Percentiles rank a stretch among this genome's conserved stretches.
Conservation (phyloP, 2,329 filamentous ascomycete genomes). For the Botrytis porri region DNA sequence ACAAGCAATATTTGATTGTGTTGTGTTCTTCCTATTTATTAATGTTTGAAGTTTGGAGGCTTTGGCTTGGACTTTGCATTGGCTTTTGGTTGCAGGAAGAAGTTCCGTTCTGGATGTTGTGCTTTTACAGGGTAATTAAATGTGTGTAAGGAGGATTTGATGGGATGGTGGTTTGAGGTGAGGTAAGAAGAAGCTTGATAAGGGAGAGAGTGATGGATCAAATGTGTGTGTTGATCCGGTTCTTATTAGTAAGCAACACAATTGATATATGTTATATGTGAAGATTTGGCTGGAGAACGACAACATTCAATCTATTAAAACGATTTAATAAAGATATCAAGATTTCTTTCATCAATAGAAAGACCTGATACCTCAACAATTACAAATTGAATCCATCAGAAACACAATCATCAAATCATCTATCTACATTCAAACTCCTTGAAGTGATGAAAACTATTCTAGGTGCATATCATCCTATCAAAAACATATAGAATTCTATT, state of each 20-base stretch:
- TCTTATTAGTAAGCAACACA: not conserved
- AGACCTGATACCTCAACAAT: not conserved
- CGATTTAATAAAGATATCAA: not conserved
- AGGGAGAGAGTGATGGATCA: not conserved
- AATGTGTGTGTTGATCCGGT: not conserved
- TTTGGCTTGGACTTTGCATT: not conserved
- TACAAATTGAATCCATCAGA: not conserved
- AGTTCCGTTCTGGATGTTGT: conserved; percentile 1
- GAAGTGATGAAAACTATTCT: not conserved
- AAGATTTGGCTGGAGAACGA: not conserved
- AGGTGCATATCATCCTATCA: conserved; percentile 1
- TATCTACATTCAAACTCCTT: not conserved
- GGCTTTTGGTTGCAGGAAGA: conserved; percentile 1
- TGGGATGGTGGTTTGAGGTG: not conserved
- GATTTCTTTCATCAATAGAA: not conserved
- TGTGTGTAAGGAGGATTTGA: not conserved
- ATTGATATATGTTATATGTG: not conserved
- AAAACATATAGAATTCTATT: not conserved
- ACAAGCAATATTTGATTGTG: not conserved
- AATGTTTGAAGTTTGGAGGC: not conserved
- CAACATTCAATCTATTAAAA: not conserved
- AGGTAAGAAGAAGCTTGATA: not conserved
- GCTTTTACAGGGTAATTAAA: not conserved
- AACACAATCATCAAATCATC: not conserved
- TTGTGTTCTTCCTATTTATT: not conserved